phyloP scores from a whole-genome alignment of 345 rosid genomes.

The Citrus australasica region DNA sequence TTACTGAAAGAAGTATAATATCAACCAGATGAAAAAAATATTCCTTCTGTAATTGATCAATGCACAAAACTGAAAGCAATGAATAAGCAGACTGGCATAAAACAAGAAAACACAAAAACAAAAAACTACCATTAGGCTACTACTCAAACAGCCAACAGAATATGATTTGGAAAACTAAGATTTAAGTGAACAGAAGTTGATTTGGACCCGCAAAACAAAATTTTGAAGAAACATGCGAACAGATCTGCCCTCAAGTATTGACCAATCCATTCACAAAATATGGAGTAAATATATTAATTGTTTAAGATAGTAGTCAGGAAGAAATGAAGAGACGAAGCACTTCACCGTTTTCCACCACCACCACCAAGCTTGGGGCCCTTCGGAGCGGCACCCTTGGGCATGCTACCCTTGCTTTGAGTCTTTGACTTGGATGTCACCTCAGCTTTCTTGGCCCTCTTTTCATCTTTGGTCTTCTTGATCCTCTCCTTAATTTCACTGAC shows the following conservation, averaged over 20 bases:
- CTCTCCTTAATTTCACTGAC: slow-evolving; percentile 82
- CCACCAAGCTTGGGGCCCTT: slow-evolving; percentile 69
- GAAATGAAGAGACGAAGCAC: not conserved
- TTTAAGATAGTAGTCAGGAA: not conserved
- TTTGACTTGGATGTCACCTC: slow-evolving; percentile 58
- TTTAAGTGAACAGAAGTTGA: not conserved
- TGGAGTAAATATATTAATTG: not conserved
- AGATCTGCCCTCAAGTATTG: not conserved
- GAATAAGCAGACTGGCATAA: not conserved
- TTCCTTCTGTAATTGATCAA: not conserved
- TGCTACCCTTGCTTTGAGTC: slow-evolving; percentile 39
- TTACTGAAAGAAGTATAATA: no score
- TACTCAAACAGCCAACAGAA: not conserved
- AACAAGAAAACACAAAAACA: not conserved
- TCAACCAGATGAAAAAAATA: not conserved
- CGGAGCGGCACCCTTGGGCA: slow-evolving; percentile 44
- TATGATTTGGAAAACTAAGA: not conserved
- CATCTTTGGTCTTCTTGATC: slow-evolving; percentile 80
- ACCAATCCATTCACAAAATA: not conserved
- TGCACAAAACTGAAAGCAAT: not conserved
- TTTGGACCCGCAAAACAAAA: not conserved
- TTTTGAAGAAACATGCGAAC: not conserved
- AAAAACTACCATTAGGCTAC: not conserved
- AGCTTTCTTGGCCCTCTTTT: slow-evolving; percentile 81
- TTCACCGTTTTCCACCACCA: slow-evolving; percentile 69